Conservation (phyloP, 805 yeast species). For the Sungouiella thailandica region DNA sequence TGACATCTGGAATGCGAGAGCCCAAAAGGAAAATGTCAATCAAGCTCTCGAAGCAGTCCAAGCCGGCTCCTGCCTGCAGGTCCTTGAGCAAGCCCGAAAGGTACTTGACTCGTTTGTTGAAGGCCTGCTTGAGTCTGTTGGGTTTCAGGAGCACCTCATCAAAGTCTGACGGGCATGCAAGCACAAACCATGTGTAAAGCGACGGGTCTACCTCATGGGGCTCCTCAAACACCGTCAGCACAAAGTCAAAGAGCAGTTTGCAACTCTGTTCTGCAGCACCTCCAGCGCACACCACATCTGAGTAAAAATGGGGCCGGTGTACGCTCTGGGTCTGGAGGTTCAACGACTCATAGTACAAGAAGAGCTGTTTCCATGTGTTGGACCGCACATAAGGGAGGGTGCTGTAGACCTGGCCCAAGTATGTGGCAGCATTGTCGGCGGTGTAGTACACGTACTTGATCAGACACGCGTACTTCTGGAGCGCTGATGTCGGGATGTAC, state of each 20-base stretch:
- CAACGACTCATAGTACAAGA: constrained; percentile 26
- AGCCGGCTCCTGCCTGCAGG: constrained; percentile 19
- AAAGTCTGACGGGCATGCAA: constrained; percentile 33
- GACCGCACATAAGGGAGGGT: constrained; percentile 26
- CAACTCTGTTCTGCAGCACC: constrained; percentile 20
- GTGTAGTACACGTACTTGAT: constrained; percentile 29
- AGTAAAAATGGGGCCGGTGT: constrained; percentile 33
- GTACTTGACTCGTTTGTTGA: constrained; percentile 34
- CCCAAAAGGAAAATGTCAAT: constrained; percentile 33
- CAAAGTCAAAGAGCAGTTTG: constrained; percentile 29
- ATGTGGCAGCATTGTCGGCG: constrained; percentile 17
- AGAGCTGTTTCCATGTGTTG: constrained; percentile 32
- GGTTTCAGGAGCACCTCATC: constrained; percentile 25
- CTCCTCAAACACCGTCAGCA: constrained; percentile 27
- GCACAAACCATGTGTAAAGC: constrained; percentile 28
- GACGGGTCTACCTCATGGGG: constrained; percentile 15
- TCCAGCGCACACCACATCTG: constrained; percentile 16
- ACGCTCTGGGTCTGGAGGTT: constrained; percentile 33
- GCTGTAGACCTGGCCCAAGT: constrained; percentile 18
- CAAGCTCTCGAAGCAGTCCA: constrained; percentile 33
- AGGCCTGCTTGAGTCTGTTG: constrained; percentile 26
- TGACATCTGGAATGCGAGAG: constrained; percentile 21
- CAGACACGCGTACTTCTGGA: constrained; percentile 32
- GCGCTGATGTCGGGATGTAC: constrained; percentile 19
- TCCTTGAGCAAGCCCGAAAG: constrained; percentile 26